Evolutionary conservation across 129 eudicot species (phyloP), one percentile per base, ranked within the genome.

Genomic region (Chrysanthemum lavandulifolium): DNA sequence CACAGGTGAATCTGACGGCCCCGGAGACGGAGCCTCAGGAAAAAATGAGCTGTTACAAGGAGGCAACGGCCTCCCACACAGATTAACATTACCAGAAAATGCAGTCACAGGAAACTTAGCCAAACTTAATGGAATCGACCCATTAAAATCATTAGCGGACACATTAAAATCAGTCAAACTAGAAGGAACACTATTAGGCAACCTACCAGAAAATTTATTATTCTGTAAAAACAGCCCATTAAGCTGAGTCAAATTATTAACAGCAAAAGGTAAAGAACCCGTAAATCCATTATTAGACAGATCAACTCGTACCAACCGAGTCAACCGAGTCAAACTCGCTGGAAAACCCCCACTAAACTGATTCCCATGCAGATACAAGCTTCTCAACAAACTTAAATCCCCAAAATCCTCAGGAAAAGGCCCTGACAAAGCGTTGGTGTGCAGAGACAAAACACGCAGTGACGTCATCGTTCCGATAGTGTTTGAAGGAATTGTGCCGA

Each of bases 51-150:
- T 74, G 68, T 65, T 81, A 52, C 98, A 94, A 19, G 85, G 68
- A 0, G 86, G 90, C 36, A 94, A 63, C 6, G 98, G 98, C 10
- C 66, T 71, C 13, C 98, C 98, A 68, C 98, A 94, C 4, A 94
- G 78, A 69, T 90, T 65, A 23, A 82, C 12, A 60, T 94, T 94
- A 0, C 95, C 96, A 4, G 87, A 66, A 71, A 94, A 94, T 49
- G 98, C 80, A 5, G 92, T 65, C 25, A 58, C 71, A 10, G 96
- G 92, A 65, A 90, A 94, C 47, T 23, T 84, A 6, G 75, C 29
- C 1, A 93, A 73, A 6, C 85, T 47, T 2, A 13, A 27, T 0
- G 98, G 98, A 19, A 93, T 84, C 5, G 96, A 84, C 21, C 98
- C 98, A 47, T 87, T 87, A 15, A 93, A 77, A 1, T 67, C 74